Evolutionary conservation across 2,329 filamentous ascomycete genomes (phyloP), one percentile per base, ranked within the genome.

Genomic region (Pseudopyrenochaeta lycopersici): DNA sequence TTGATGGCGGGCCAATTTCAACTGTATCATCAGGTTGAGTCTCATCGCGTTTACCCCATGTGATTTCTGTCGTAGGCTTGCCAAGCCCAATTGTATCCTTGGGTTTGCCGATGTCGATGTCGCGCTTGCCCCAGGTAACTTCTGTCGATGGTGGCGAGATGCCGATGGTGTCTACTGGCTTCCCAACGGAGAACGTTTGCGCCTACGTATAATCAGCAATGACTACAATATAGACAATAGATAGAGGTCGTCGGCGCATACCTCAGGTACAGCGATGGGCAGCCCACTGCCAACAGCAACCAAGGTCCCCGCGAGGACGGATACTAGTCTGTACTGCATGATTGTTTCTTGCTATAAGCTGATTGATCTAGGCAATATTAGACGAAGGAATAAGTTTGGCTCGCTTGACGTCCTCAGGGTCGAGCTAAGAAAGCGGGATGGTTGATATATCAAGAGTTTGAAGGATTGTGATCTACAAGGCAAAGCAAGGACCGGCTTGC

Each of bases 271-370:
- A 20, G 63, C 49, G 33, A 73, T 46, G n/a, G 70, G 68, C 10
- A 66, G 58, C 3, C 53, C 65, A 30, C 52, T 64, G 32, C 60
- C 60, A 9, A 60, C 60, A 32, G 56, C 60, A 31, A 70, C 38
- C 30, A 73, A 21, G 29, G 60, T 54, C 46, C 68, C 58, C 33
- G 58, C 66, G 27, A 72, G 54, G 17, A 63, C 57, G 31, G 68
- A 68, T 4, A 68, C 60, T 10, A 69, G 48, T 48, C 60, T 64
- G 59, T 69, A 67, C 41, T 69, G 68, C 70, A 73, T 71, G 27
- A 30, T 52, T 15, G 9, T 27, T n/a, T 23, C 12, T 21, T 15
- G 33, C 7, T 21, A 12, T 14, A 20, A 31, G 12, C 12, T 23
- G 29, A 17, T 33, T 12, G 23, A 18, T 2, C 39, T n/a, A 7